Base-by-base conservation (phyloP, 2,329 filamentous ascomycete species). In the Pseudopithomyces maydicus region DNA sequence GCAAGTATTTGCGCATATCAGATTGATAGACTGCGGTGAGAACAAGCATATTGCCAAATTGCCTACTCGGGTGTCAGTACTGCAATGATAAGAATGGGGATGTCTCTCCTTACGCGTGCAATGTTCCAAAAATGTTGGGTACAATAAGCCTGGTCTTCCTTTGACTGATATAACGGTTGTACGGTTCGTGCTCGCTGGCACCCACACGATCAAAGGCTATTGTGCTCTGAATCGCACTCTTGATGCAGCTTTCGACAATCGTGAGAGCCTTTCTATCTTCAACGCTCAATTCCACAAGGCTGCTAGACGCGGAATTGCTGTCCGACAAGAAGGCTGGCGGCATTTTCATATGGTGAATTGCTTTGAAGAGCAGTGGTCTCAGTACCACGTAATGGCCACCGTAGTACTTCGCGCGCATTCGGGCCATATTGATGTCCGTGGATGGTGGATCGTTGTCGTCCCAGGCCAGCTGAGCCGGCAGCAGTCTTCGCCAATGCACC, bases 21-120 rank as follows among this genome's bases (percentile, higher is more conserved):
- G 94, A 90, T 59, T 83, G 85, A 75, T 87, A 93, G 3, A 89
- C 90, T 1, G 94, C 92, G 23, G 91, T 87, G 2, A 99, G 85
- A n/a, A 96, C 91, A 47, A 98, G 82, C 69, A 97, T 86, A 73
- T 98, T 98, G 56, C 95, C 94, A 81, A 96, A 99, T 91, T 99
- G 95, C 6, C 93, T 96, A 61, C 56, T 39, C 48, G 32, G 39
- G 12, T 23, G 11, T 55, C 52, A 56, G 22, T 63, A 69, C 67
- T 74, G 65, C 61, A 59, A 58, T 59, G 61, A 55, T 50, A 38
- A 36, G 14, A 20, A 45, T 45, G 46, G 19, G 36, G n/a, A n/a
- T 12, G 45, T 14, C 2, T 17, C 12, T 12, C 87, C 91, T 86
- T 90, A 96, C 91, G 94, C 93, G 82, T 97, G 94, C 60, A 92